These are phyloP conservation scores for Erythrobasidium hasegawianum DNA, from an alignment of 1,284 basidiomycete species.

Conservation along the genomic window DNA sequence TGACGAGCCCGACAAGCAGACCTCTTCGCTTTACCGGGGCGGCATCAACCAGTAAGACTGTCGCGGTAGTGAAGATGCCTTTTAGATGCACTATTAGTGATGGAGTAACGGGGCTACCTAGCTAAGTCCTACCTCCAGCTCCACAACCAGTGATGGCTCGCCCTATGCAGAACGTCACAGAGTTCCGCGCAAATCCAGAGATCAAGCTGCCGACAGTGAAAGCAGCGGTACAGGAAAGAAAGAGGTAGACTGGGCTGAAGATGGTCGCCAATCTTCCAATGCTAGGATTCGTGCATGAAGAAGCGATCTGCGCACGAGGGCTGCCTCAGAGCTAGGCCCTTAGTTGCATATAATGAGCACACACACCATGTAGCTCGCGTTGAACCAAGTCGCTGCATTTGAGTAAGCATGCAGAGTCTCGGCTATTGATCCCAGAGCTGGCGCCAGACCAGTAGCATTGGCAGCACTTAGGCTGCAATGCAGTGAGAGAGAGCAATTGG, in stretches of 20 bases:
- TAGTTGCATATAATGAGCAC: neutral
- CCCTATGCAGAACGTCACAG: neutral
- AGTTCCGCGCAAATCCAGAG: constrained; percentile 18
- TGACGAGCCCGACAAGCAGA: constrained; percentile 22
- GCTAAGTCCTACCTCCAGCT: neutral
- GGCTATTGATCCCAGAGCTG: constrained; percentile 11
- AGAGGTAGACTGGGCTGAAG: constrained; percentile 19
- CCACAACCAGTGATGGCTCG: neutral
- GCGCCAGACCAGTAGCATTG: constrained; percentile 24
- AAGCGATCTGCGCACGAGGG: constrained; percentile 9
- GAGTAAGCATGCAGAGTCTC: constrained; percentile 20
- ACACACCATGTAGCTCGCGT: constrained; percentile 27
- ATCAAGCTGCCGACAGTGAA: constrained; percentile 15
- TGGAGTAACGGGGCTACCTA: neutral
- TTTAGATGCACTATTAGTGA: constrained; percentile 4
- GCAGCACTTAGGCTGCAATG: constrained; percentile 16
- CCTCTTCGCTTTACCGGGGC: constrained; percentile 23
- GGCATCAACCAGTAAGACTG: constrained; percentile 23
- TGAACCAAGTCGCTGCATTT: constrained; percentile 30
- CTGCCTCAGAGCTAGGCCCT: neutral
- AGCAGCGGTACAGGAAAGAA: constrained; percentile 1
- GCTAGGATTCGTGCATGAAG: constrained; percentile 26
- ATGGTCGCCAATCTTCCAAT: constrained; percentile 27
- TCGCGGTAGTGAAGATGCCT: constrained; percentile 27
- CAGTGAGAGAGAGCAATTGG: too few relatives aligned